Evolutionary conservation across 2,329 filamentous ascomycete species (phyloP).

Genomic region (Microcera coccophila): DNA sequence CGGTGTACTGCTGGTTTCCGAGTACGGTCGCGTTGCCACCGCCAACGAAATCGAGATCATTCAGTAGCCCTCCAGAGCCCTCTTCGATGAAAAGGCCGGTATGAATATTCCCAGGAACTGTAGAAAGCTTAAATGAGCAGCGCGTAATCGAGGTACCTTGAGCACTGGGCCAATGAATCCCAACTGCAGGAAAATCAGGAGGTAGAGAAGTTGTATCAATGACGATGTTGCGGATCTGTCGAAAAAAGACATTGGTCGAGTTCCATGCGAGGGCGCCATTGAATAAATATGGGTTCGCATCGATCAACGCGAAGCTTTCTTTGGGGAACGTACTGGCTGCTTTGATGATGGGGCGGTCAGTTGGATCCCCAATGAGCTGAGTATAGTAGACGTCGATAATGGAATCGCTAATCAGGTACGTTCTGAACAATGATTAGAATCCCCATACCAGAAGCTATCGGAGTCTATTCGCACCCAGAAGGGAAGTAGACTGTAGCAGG

Average conservation of each 20-base stretch:
- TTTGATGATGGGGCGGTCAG: constrained; percentile 52
- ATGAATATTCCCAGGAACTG: constrained; percentile 44
- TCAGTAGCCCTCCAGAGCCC: constrained; percentile 63
- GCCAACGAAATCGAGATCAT: constrained; percentile 67
- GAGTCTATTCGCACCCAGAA: constrained; percentile 31
- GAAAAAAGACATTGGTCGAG: constrained; percentile 58
- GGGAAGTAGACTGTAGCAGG: constrained; percentile 38
- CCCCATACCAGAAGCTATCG: background rate
- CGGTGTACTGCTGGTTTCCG: constrained; percentile 70
- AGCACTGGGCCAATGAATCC: constrained; percentile 65
- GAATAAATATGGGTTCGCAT: constrained; percentile 44
- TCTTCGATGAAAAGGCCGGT: constrained; percentile 61
- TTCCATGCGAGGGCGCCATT: constrained; percentile 42
- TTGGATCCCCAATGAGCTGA: constrained; percentile 69
- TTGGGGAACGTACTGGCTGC: constrained; percentile 46
- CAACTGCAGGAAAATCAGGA: constrained; percentile 42
- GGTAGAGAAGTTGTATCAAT: constrained; percentile 52
- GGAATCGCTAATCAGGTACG: constrained; percentile 67
- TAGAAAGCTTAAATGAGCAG: constrained; percentile 51
- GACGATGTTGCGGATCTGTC: constrained; percentile 55
- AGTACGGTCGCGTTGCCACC: constrained; percentile 56
- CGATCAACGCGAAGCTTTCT: constrained; percentile 42
- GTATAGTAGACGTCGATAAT: constrained; percentile 77
- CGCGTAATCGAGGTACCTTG: constrained; percentile 61
- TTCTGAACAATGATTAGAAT: constrained; percentile 33